phyloP scores from a whole-genome alignment of 2,329 filamentous ascomycete species.

The Pseudocercospora musae region DNA sequence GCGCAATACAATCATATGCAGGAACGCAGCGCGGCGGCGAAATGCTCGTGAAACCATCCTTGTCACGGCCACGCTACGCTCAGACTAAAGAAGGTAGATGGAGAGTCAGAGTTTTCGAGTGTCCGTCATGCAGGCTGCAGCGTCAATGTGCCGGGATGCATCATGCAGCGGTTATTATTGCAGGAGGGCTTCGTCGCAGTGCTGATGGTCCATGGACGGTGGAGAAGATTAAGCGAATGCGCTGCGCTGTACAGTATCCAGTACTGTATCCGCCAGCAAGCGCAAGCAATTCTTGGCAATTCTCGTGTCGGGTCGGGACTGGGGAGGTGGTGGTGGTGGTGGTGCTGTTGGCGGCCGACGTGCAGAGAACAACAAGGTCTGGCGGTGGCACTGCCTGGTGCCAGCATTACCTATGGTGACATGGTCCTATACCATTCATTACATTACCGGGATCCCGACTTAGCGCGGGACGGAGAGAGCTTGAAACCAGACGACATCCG shows the following conservation, averaged over 20 bases:
- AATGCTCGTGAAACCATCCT: neutral
- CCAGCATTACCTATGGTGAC: too few relatives aligned
- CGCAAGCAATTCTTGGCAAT: too few relatives aligned
- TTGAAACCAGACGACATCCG: conserved; percentile 1
- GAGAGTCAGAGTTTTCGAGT: neutral
- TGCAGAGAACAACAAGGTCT: neutral
- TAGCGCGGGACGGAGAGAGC: neutral
- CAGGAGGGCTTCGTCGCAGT: neutral
- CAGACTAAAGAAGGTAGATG: neutral
- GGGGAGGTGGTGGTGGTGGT: too few relatives aligned
- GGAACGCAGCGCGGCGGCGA: neutral
- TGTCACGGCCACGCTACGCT: neutral
- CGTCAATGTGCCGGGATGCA: neutral
- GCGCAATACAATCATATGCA: neutral
- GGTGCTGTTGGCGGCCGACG: neutral
- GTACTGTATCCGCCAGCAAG: neutral
- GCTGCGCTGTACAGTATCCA: neutral
- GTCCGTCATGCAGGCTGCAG: neutral
- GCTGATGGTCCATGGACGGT: neutral
- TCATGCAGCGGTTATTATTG: neutral
- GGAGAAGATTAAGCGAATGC: neutral
- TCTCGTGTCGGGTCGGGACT: neutral
- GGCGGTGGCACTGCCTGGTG: neutral
- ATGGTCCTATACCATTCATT: too few relatives aligned
- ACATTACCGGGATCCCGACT: conserved; percentile 5